Base-by-base conservation (phyloP, 495 filamentous ascomycete genomes). In the Xylaria scruposa region DNA sequence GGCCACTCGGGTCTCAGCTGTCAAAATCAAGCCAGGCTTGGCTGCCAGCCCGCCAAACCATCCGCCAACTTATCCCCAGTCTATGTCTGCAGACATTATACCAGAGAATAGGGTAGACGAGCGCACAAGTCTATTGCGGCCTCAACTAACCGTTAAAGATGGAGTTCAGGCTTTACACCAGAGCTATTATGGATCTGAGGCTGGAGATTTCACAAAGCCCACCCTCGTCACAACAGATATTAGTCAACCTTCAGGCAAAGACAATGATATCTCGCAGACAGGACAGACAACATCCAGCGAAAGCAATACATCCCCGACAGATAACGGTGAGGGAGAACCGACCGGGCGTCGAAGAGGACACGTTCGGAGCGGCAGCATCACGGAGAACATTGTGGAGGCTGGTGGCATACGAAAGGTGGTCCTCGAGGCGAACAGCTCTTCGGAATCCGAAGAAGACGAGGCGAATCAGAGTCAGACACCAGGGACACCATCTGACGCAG, bases 401-500 rank as follows among this genome's bases (percentile, higher is more conserved):
- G 91, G 92, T 56, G 94, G 94, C 2, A 87, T 97, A 42, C 90
- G 91, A 53, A 97, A 97, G 82, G 89, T 96, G 13, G 90, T 97
- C 12, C 87, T 97, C 13, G 92, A 95, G 73, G 89, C 91, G 49
- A 91, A 86, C 24, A 89, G 86, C 75, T 86, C 84, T n/a, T 82
- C 82, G 5, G 78, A 79, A 19, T 69, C 67, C 8, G 75, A 75
- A 21, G 74, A 17, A 33, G 70, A 76, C 31, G 70, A 67, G 6
- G 68, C 29, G 17, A 70, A 4, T 44, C 68, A 42, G 17, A 69
- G 10, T 56, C 68, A 31, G 36, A 70, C 38, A 53, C 46, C 12
- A 53, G 68, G 59, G 49, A 69, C 56, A 58, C 24, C 49, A 74
- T 69, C 9, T 38, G 56, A n/a, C 59, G 72, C 15, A 42, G 63